Conservation (phyloP, 306 rosid species). For the Benincasa hispida region DNA sequence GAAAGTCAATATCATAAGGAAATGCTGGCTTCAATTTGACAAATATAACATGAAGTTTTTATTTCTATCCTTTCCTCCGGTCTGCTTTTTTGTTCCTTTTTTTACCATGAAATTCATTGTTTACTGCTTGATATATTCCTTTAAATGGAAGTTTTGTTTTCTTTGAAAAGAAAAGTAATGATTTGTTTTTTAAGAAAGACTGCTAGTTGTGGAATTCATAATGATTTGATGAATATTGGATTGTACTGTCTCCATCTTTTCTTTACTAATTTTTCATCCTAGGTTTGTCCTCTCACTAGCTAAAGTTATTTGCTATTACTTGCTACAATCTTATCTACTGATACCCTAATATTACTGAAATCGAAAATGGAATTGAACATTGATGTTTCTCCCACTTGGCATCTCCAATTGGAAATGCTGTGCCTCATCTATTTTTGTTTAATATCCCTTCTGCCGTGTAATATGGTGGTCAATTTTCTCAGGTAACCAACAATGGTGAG, state of each 20-base stretch:
- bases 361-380: neutral
- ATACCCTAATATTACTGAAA: neutral
- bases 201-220: neutral
- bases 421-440: neutral
- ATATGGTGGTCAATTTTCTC: conserved; percentile 13
- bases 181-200: neutral
- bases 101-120: neutral
- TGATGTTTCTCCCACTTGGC: neutral
- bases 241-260: neutral
- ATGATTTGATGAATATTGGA: neutral
- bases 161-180: neutral
- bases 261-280: neutral
- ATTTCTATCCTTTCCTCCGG: neutral
- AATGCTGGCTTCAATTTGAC: neutral
- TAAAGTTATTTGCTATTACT: neutral
- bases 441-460: neutral
- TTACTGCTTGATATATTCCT: neutral
- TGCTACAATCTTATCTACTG: neutral
- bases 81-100: neutral
- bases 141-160: neutral
- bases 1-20: neutral
- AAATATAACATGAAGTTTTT: neutral
- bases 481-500: conserved; percentile 28
- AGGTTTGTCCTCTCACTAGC: neutral
- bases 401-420: neutral